phyloP scores from a whole-genome alignment of 2,329 filamentous ascomycete genomes.

The Epichloe elymi region DNA sequence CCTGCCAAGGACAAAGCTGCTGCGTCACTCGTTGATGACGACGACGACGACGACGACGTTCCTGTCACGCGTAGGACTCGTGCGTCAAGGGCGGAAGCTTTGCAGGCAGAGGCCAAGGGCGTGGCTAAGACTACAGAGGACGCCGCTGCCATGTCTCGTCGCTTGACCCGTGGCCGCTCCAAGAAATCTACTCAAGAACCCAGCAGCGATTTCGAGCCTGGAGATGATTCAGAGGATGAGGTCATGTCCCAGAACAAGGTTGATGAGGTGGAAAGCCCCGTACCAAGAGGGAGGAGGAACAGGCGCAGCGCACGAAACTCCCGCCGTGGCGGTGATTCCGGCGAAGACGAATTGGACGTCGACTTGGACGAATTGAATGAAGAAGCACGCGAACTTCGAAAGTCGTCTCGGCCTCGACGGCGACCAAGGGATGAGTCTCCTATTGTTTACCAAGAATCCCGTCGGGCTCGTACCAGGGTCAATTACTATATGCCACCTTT shows the following conservation, averaged over 20 bases:
- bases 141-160: slow-evolving; percentile 24
- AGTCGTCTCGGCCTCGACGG: slow-evolving; percentile 39
- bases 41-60: slow-evolving; percentile 32
- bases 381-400: slow-evolving; percentile 48
- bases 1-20: slow-evolving; percentile 15
- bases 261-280: slow-evolving; percentile 34
- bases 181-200: slow-evolving; percentile 37
- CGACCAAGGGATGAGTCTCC: slow-evolving; percentile 37
- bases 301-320: slow-evolving; percentile 29
- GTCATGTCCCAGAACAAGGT: slow-evolving; percentile 32
- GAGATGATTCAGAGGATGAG: slow-evolving; percentile 44
- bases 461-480: slow-evolving; percentile 46
- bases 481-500: slow-evolving; percentile 81
- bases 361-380: slow-evolving; percentile 53
- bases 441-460: slow-evolving; percentile 46
- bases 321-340: slow-evolving; percentile 38
- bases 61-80: slow-evolving; percentile 35
- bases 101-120: slow-evolving; percentile 17
- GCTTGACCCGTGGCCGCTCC: slow-evolving; percentile 32
- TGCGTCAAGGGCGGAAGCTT: slow-evolving; percentile 19
- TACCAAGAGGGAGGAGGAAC: slow-evolving; percentile 33
- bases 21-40: slow-evolving; percentile 10
- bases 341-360: slow-evolving; percentile 43
- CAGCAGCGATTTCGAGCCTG: slow-evolving; percentile 49
- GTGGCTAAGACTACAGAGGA: slow-evolving; percentile 16